These are phyloP conservation scores for Atkinsonella hypoxylon DNA, from an alignment of 2,329 filamentous ascomycete species.

Conservation along the genomic window DNA sequence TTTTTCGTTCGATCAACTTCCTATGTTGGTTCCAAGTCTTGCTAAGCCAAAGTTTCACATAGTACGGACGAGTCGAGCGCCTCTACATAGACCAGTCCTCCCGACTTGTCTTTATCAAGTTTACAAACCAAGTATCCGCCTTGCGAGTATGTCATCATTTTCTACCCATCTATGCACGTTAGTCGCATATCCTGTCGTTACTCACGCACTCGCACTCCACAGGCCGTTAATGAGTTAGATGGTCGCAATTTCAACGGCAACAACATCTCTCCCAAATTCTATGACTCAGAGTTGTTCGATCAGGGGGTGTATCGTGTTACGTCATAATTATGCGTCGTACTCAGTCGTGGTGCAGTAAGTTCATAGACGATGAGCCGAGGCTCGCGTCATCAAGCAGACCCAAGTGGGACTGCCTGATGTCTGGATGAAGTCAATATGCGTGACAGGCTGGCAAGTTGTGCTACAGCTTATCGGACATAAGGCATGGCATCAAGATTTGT, in stretches of 20 bases:
- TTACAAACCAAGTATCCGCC: slow-evolving; percentile 74
- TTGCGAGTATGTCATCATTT: slow-evolving; percentile 51
- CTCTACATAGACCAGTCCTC: slow-evolving; percentile 58
- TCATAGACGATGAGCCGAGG: not conserved
- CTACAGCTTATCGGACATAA: not conserved
- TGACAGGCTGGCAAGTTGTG: not conserved
- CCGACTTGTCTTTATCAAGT: slow-evolving; percentile 79
- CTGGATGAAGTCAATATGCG: not conserved
- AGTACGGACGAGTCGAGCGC: slow-evolving; percentile 76
- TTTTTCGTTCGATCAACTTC: not conserved
- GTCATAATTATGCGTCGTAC: not conserved
- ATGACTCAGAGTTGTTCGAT: slow-evolving; percentile 73
- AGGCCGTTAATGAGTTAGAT: slow-evolving; percentile 84
- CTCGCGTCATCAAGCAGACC: not conserved
- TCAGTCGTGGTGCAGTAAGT: not conserved
- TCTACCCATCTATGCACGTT: not conserved
- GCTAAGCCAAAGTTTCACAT: slow-evolving; percentile 2
- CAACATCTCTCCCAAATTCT: slow-evolving; percentile 70
- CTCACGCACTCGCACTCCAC: not conserved
- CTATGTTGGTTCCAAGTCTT: not conserved
- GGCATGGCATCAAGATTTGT: not conserved
- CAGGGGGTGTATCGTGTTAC: slow-evolving; percentile 37
- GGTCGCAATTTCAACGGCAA: slow-evolving; percentile 85
- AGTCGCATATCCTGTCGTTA: not conserved
- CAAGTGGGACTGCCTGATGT: not conserved